Conservation (phyloP, 2,329 filamentous ascomycete species). For the Graphium sp. region DNA sequence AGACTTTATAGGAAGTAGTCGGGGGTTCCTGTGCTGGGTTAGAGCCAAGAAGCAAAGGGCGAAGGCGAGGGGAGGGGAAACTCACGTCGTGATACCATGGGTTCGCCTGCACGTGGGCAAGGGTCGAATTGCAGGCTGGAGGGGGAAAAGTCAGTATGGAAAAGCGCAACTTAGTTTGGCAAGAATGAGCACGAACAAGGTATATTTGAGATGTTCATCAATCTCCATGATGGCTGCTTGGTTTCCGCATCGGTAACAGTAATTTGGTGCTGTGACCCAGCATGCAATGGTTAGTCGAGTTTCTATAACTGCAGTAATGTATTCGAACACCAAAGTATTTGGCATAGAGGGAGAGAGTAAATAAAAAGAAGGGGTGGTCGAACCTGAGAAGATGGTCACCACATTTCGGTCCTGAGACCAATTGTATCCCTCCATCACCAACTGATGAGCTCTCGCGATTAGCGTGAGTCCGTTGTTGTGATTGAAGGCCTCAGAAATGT, state of each 20-base stretch:
- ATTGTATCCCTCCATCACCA: slow-evolving; percentile 99
- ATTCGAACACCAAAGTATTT: too few species aligned
- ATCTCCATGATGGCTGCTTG: slow-evolving; percentile 99
- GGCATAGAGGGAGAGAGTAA: not conserved
- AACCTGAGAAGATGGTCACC: slow-evolving; percentile 95
- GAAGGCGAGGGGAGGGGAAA: slow-evolving; percentile 6
- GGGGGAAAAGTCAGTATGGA: slow-evolving; percentile 11
- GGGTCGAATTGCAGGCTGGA: slow-evolving; percentile 94
- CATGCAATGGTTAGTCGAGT: slow-evolving; percentile 7
- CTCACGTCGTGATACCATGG: slow-evolving; percentile 89
- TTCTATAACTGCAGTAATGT: not conserved
- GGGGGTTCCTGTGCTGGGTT: slow-evolving; percentile 46
- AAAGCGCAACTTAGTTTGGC: slow-evolving; percentile 6
- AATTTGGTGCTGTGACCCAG: slow-evolving; percentile 53
- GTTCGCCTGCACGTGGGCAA: slow-evolving; percentile 90
- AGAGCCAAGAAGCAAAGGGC: slow-evolving; percentile 7
- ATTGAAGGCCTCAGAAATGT: slow-evolving; percentile 97
- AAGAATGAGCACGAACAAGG: slow-evolving; percentile 55
- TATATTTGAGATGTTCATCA: slow-evolving; percentile 97
- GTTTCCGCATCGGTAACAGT: slow-evolving; percentile 98
- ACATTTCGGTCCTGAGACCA: slow-evolving; percentile 98
- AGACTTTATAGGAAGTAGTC: slow-evolving; percentile 99
- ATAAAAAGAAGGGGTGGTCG: slow-evolving; percentile 11
- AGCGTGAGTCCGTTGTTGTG: slow-evolving; percentile 96
- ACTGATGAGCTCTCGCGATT: slow-evolving; percentile 89